Base-by-base conservation (phyloP, 176 grass and related monocot species). In the Triticum turgidum region DNA sequence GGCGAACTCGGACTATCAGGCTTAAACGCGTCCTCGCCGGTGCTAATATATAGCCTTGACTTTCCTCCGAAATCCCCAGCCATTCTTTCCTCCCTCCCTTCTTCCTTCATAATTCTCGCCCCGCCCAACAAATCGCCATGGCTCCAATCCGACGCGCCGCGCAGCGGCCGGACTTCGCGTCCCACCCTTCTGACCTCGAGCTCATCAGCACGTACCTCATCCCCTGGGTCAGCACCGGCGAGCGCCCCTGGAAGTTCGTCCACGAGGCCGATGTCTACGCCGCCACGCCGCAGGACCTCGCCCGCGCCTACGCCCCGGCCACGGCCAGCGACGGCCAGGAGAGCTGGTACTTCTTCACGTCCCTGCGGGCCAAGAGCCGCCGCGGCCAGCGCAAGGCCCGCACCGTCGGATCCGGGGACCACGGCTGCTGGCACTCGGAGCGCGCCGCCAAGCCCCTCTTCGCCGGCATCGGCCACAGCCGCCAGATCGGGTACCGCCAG, bases 211-310 rank as follows among this genome's bases (percentile, higher is more conserved):
- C 41, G 0, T 88, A 85, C 86, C 89, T 88, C 77, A 78, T 78
- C 49, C 62, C 85, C 39, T 75, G 77, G 69, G 63, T 85, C 68
- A 69, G 11, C 38, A 70, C 77, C 8, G 77, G 82, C 49, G 5
- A 64, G 21, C 62, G 64, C 10, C 10, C 45, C 5, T 34, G 87
- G 41, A 6, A 24, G 17, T 91, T 85, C 86, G 69, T 91, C 86
- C 89, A 91, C 82, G 63, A 70, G 14, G 76, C 77, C 69, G 82
- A 91, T 21, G 89, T 91, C n/a, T 91, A 91, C 86, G 51, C 86
- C 81, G 82, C 61, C 39, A 86, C 76, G 30, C 89, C 89, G 14
- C 29, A 56, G 6, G 51, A 24, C 38, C 89, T 91, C 39, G 69
- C 77, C 18, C 10, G 6, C 22, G 22, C 9, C 49, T 91, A 63